Evolutionary conservation across 1,284 basidiomycete species (phyloP).

Genomic region (Coriolopsis trogii): DNA sequence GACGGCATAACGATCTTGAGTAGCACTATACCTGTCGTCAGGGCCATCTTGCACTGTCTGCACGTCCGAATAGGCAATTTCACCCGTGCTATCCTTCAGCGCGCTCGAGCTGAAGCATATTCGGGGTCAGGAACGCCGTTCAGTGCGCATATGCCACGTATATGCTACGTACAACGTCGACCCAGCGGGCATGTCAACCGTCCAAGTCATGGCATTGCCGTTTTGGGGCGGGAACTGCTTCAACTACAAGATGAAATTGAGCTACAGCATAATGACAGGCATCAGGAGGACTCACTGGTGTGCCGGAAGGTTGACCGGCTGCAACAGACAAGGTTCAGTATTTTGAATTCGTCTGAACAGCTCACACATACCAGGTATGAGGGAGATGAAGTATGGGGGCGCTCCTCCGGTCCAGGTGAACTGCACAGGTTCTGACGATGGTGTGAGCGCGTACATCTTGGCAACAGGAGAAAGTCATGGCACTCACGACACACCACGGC

Average conservation of each 20-base stretch:
- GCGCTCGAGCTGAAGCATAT: conserved; percentile 45
- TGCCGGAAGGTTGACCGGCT: conserved; percentile 60
- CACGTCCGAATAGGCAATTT: conserved; percentile 54
- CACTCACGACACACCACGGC: conserved; percentile 59
- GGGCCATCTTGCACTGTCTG: conserved; percentile 52
- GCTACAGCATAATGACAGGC: not conserved
- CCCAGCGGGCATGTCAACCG: conserved; percentile 52
- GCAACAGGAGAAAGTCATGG: not conserved
- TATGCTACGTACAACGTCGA: conserved; percentile 56
- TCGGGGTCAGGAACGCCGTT: conserved; percentile 4
- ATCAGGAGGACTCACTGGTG: conserved; percentile 48
- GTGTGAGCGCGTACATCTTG: not conserved
- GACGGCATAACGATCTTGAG: too few species aligned
- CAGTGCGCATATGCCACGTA: not conserved
- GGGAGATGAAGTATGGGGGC: conserved; percentile 65
- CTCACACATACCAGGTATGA: conserved; percentile 66
- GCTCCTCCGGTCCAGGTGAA: conserved; percentile 59
- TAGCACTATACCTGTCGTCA: conserved; percentile 37
- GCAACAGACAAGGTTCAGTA: not conserved
- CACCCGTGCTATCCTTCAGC: conserved; percentile 65
- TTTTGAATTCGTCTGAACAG: too few species aligned
- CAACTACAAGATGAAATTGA: conserved; percentile 39
- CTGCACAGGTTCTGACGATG: conserved; percentile 58
- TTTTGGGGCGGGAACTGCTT: conserved; percentile 54
- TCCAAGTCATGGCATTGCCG: conserved; percentile 61